phyloP scores from a whole-genome alignment of 1,284 basidiomycete genomes.

The Ceratobasidium theobromae region DNA sequence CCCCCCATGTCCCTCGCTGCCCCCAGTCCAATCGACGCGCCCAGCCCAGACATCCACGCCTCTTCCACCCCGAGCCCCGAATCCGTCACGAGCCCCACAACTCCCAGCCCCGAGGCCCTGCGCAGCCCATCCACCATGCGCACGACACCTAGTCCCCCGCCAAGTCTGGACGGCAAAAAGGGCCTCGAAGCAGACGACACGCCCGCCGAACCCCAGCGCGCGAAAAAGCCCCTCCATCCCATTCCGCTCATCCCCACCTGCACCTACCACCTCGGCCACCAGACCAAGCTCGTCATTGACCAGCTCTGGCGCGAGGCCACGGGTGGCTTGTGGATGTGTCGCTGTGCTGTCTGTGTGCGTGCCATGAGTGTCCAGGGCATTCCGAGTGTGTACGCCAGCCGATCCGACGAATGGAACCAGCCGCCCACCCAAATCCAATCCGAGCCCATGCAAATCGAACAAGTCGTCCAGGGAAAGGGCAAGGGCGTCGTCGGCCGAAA shows the following conservation, averaged over 20 bases:
- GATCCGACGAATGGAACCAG: background rate
- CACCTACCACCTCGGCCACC: conserved; percentile 11
- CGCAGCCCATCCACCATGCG: conserved; percentile 24
- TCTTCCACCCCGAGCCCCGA: background rate
- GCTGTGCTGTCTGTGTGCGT: background rate
- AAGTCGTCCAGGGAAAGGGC: conserved; percentile 9
- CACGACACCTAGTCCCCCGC: conserved; percentile 18
- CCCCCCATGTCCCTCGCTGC: background rate
- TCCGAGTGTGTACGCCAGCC: background rate
- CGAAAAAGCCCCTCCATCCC: conserved; percentile 10
- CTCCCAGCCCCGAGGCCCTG: conserved; percentile 10
- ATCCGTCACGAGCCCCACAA: background rate
- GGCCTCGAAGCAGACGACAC: no score
- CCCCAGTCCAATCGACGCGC: background rate
- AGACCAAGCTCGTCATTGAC: conserved; percentile 5
- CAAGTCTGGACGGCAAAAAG: conserved; percentile 6
- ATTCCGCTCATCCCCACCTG: conserved; percentile 6
- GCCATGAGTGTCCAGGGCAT: conserved; percentile 18
- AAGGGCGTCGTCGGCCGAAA: conserved; percentile 20
- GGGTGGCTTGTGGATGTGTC: conserved; percentile 21
- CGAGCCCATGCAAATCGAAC: conserved; percentile 7
- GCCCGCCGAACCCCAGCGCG: no score
- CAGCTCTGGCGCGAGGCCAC: conserved; percentile 3
- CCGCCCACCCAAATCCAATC: background rate
- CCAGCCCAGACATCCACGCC: background rate